phyloP scores from a whole-genome alignment of 805 yeast species.

The Kodamaea nitidulidarum region DNA sequence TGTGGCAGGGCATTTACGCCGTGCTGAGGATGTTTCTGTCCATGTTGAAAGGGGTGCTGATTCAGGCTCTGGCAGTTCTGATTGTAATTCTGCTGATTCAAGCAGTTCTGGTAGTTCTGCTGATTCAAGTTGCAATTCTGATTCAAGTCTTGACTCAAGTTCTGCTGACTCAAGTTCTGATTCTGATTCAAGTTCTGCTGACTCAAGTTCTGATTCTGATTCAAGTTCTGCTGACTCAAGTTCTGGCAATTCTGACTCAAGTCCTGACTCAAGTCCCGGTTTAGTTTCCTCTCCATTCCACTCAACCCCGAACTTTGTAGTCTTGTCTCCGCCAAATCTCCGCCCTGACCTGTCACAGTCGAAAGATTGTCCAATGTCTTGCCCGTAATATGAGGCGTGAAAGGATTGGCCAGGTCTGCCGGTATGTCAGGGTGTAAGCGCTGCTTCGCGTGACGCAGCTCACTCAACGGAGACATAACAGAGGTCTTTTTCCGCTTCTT shows the following conservation, averaged over 20 bases:
- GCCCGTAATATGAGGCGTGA: constrained; percentile 22
- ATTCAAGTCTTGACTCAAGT: constrained; percentile 1
- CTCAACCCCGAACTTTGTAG: too few species aligned
- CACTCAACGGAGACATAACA: constrained; percentile 8
- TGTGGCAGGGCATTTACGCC: too few species aligned
- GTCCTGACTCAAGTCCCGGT: neutral
- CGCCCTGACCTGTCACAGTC: constrained; percentile 17
- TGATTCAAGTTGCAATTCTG: neutral
- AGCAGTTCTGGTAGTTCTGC: too few species aligned
- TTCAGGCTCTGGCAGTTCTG: neutral
- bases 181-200: neutral
- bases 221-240: constrained; percentile 8
- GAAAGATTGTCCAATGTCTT: constrained; percentile 34
- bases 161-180: constrained; percentile 7
- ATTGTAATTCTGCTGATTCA: constrained; percentile 2
- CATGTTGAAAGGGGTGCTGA: constrained; percentile 3
- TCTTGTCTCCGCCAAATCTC: too few species aligned
- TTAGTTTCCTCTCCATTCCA: too few species aligned
- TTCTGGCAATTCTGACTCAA: neutral
- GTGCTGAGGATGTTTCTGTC: neutral
- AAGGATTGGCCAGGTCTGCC: constrained; percentile 2
- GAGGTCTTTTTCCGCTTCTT: constrained; percentile 11
- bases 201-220: neutral
- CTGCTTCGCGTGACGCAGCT: too few species aligned
- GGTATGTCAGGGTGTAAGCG: constrained; percentile 1